Evolutionary conservation across 1,284 basidiomycete species (phyloP).

Genomic region (Ganoderma lucidum): DNA sequence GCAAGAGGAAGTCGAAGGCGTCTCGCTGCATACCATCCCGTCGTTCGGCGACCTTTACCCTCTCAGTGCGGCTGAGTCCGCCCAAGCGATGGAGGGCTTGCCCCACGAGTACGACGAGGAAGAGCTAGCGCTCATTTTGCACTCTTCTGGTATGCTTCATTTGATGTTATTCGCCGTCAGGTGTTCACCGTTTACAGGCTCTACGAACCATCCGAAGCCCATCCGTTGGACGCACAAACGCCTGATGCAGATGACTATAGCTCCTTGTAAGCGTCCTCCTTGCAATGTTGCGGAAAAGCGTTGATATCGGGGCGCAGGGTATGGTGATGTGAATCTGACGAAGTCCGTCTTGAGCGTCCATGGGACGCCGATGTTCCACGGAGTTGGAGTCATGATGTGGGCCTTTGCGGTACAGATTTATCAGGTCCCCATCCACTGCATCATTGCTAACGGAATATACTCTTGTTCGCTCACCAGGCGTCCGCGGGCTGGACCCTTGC

Average conservation of each 20-base stretch:
- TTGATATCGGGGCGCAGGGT: conserved; percentile 14
- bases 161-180: neutral
- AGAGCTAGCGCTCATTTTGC: conserved; percentile 26
- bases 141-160: conserved; percentile 33
- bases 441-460: neutral
- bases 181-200: conserved; percentile 18
- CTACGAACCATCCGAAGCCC: conserved; percentile 36
- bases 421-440: neutral
- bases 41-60: conserved; percentile 30
- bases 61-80: neutral
- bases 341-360: conserved; percentile 30
- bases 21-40: conserved; percentile 26
- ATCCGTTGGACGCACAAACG: conserved; percentile 30
- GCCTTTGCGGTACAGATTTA: conserved; percentile 29
- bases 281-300: neutral
- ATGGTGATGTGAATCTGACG: conserved; percentile 24
- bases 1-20: conserved; percentile 7
- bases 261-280: neutral
- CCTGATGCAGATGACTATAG: conserved; percentile 1
- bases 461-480: conserved; percentile 16
- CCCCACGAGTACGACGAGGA: conserved; percentile 16
- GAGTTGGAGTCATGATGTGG: conserved; percentile 31
- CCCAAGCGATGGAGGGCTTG: conserved; percentile 13
- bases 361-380: conserved; percentile 38
- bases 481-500: conserved; percentile 30